Conservation (phyloP, 306 rosid species). For the Citrullus amarus region DNA sequence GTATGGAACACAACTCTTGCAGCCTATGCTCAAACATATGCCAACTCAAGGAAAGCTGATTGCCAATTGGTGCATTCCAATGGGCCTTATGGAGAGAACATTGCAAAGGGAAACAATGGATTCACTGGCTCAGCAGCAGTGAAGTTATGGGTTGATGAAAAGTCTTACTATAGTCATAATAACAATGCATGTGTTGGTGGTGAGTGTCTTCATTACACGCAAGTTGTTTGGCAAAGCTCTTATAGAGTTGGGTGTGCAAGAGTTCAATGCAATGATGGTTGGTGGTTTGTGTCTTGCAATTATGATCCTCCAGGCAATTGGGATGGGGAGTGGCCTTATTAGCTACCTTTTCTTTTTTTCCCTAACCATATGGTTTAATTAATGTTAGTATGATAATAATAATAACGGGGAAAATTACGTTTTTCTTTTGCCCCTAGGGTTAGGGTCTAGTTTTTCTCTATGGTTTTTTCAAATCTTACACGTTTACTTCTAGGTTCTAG, state of each 20-base stretch:
- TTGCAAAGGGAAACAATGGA: slow-evolving; percentile 16
- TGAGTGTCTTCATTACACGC: slow-evolving; percentile 37
- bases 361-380: too few species aligned
- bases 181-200: slow-evolving; percentile 25
- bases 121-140: slow-evolving; percentile 19
- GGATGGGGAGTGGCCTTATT: slow-evolving; percentile 26
- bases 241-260: slow-evolving; percentile 36
- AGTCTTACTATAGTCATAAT: slow-evolving; percentile 17
- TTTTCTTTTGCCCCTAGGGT: too few species aligned
- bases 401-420: too few species aligned
- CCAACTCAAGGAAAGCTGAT: not conserved
- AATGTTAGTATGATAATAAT: too few species aligned
- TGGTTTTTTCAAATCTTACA: too few species aligned
- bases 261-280: slow-evolving; percentile 24
- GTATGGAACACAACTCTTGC: slow-evolving; percentile 11
- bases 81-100: slow-evolving; percentile 8
- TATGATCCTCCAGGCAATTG: slow-evolving; percentile 45
- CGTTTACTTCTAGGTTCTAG: too few species aligned
- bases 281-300: slow-evolving; percentile 36
- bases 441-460: too few species aligned
- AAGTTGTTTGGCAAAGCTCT: slow-evolving; percentile 34
- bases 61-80: slow-evolving; percentile 17
- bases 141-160: slow-evolving; percentile 33
- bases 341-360: not conserved
- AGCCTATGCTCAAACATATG: slow-evolving; percentile 14